These are phyloP conservation scores for Chrysosporium keratinophilum DNA, from an alignment of 2,329 filamentous ascomycete genomes.

Conservation along the genomic window DNA sequence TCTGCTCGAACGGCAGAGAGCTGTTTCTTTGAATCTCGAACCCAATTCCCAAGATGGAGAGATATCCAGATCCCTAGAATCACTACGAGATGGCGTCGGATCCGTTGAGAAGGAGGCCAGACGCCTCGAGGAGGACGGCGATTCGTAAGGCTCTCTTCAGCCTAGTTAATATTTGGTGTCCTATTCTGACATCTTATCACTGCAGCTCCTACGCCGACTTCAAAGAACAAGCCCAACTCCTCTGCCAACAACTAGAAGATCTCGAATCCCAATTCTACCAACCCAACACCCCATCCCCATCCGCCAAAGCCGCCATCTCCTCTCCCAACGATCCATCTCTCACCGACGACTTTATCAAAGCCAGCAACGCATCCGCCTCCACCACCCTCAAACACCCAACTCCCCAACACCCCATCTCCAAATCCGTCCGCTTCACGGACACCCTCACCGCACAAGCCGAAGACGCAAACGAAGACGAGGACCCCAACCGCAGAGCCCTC, in stretches of 20 bases:
- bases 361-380: constrained; percentile 34
- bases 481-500: constrained; percentile 47
- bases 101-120: constrained; percentile 54
- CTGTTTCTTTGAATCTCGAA: constrained; percentile 67
- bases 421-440: constrained; percentile 82
- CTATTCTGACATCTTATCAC: neutral
- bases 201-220: constrained; percentile 40
- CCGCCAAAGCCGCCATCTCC: constrained; percentile 42
- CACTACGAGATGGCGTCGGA: constrained; percentile 69
- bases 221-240: constrained; percentile 54
- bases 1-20: constrained; percentile 80
- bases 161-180: neutral
- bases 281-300: constrained; percentile 26
- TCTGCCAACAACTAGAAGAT: constrained; percentile 65
- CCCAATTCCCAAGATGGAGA: constrained; percentile 75
- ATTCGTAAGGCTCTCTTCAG: constrained; percentile 41
- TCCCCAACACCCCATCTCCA: constrained; percentile 42
- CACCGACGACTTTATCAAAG: constrained; percentile 54
- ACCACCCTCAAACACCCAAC: constrained; percentile 36
- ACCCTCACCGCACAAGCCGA: constrained; percentile 32
- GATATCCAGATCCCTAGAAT: constrained; percentile 78
- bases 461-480: constrained; percentile 31
- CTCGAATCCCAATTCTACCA: constrained; percentile 72
- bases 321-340: constrained; percentile 54
- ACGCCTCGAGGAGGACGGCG: constrained; percentile 53